Conservation (phyloP, 352 stramenopile species). For the Globisporangium barbulae region DNA sequence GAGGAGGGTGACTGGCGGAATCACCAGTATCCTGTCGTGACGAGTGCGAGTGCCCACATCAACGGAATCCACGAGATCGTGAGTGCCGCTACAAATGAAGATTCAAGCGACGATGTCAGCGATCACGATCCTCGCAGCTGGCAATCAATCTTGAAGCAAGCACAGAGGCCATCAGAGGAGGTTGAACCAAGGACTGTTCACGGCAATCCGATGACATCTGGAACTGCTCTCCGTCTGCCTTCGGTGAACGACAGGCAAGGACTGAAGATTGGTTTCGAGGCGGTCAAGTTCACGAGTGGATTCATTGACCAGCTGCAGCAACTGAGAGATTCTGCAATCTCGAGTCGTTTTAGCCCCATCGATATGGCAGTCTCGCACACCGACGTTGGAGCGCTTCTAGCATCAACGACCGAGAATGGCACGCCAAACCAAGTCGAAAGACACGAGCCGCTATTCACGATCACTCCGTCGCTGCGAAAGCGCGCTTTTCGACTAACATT, state of each 20-base stretch:
- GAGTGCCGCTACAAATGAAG: not conserved
- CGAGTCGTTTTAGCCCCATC: conserved; percentile 47
- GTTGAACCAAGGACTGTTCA: not conserved
- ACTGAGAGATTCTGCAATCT: conserved; percentile 43
- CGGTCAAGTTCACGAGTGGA: conserved; percentile 32
- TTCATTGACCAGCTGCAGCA: conserved; percentile 41
- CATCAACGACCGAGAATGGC: not conserved
- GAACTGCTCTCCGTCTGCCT: not conserved
- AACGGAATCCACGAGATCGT: not conserved
- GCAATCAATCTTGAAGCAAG: conserved; percentile 13
- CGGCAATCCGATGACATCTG: not conserved
- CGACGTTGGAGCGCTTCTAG: conserved; percentile 21
- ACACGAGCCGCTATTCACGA: conserved; percentile 26
- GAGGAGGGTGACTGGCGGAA: not conserved
- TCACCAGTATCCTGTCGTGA: not conserved
- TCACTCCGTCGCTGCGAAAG: conserved; percentile 50
- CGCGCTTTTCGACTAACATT: conserved; percentile 37
- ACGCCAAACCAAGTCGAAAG: not conserved
- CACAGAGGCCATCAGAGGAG: not conserved
- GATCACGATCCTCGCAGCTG: conserved; percentile 14
- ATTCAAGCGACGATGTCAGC: not conserved
- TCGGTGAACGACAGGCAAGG: conserved; percentile 5
- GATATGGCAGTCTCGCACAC: conserved; percentile 41
- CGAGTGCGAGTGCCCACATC: not conserved
- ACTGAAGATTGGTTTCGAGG: conserved; percentile 45